Conservation (phyloP, 805 yeast species). For the Lipomyces spencermartinsiae region DNA sequence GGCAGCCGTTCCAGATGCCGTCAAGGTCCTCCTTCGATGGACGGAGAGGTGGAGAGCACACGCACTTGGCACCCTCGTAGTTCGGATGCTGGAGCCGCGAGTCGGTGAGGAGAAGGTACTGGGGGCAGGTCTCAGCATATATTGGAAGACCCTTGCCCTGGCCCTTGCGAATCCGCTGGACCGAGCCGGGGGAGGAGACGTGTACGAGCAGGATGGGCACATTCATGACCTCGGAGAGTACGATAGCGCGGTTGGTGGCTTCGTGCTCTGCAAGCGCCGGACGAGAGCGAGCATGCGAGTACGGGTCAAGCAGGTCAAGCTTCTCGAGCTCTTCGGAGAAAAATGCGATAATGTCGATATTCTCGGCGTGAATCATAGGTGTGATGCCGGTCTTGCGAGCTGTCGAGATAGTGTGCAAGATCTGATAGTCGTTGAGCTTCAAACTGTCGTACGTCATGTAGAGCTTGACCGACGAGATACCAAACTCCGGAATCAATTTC, state of each 20-base stretch:
- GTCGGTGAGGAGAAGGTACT: conserved; percentile 54
- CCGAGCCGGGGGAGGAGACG: conserved; percentile 55
- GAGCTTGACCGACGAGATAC: conserved; percentile 52
- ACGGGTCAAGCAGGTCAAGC: conserved; percentile 52
- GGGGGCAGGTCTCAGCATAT: conserved; percentile 60
- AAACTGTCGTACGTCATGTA: conserved; percentile 57
- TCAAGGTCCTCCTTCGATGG: conserved; percentile 51
- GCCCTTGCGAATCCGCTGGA: conserved; percentile 52
- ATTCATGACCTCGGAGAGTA: conserved; percentile 53
- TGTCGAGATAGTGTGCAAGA: conserved; percentile 50
- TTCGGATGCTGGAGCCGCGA: conserved; percentile 48
- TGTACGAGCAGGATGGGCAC: conserved; percentile 57
- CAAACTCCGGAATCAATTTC: conserved; percentile 47
- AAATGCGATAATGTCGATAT: conserved; percentile 55
- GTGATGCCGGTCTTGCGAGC: conserved; percentile 54
- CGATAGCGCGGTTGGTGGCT: conserved; percentile 57
- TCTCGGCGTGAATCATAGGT: conserved; percentile 60
- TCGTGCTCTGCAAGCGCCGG: conserved; percentile 58
- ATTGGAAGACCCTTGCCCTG: conserved; percentile 53
- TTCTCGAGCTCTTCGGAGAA: conserved; percentile 52
- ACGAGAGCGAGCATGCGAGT: conserved; percentile 56
- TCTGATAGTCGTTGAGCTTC: conserved; percentile 51
- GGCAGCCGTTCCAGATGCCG: conserved; percentile 55
- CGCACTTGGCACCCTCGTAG: conserved; percentile 57
- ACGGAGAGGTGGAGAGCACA: conserved; percentile 60